Percentiles rank a stretch among this genome's conserved stretches.
phyloP scores from a whole-genome alignment of 306 rosid genomes.

The Dalbergia cochinchinensis region DNA sequence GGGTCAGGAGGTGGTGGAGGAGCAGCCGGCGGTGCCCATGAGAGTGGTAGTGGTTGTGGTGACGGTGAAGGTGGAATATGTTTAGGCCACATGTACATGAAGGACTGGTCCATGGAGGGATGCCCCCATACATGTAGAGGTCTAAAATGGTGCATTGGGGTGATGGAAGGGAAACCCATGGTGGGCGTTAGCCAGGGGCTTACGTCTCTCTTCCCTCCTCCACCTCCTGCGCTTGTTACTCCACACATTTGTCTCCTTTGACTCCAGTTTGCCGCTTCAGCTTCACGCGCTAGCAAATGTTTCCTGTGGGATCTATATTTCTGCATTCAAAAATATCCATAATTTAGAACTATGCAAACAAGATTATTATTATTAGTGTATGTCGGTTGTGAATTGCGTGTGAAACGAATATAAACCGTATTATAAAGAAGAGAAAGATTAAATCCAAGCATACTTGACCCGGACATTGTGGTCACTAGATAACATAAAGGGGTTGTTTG shows the following conservation, averaged over 20 bases:
- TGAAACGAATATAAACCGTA: no score
- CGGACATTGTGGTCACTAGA: no score
- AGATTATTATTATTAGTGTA: no score
- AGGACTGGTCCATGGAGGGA: constrained; percentile 71
- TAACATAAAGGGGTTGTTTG: no score
- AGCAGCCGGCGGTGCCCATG: constrained; percentile 22
- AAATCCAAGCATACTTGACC: no score
- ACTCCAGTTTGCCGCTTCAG: constrained; percentile 94
- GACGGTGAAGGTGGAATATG: constrained; percentile 44
- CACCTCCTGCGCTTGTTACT: constrained; percentile 22
- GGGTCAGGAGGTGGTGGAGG: constrained; percentile 54
- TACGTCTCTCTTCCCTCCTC: constrained; percentile 64
- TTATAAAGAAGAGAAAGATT: no score
- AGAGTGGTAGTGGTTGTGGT: constrained; percentile 42
- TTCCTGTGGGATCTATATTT: constrained; percentile 93
- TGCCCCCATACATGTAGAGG: constrained; percentile 99
- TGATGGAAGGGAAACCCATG: constrained; percentile 83
- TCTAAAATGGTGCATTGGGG: constrained; percentile 69
- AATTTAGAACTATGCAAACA: no score
- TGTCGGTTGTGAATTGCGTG: no score
- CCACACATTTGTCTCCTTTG: constrained; percentile 74
- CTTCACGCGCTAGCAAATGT: constrained; percentile 92
- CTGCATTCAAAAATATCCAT: constrained; percentile 48
- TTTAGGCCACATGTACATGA: constrained; percentile 76
- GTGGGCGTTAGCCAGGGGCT: constrained; percentile 80